Conservation (phyloP, 2,329 filamentous ascomycete genomes). For the Scedosporium apiospermum region DNA sequence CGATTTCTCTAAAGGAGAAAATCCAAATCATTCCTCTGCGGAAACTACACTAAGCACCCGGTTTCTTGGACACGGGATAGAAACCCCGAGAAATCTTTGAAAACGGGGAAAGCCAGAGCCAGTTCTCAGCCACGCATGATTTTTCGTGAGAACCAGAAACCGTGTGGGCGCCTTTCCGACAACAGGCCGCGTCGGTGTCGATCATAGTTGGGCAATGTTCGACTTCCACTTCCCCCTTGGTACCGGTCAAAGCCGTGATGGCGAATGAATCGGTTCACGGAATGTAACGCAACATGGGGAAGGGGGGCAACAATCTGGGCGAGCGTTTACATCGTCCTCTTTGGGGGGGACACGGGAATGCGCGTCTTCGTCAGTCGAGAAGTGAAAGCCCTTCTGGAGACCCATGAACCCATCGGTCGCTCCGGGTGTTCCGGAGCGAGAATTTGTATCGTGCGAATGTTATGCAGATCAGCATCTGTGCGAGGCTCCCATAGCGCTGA, state of each 20-base stretch:
- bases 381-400: background rate
- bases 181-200: background rate
- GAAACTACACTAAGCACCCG: background rate
- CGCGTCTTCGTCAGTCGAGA: too few species aligned
- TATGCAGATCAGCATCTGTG: background rate
- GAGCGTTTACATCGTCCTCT: background rate
- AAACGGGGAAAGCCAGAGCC: background rate
- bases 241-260: background rate
- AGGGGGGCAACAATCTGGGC: background rate
- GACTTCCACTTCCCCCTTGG: background rate
- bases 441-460: background rate
- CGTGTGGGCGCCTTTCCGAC: background rate
- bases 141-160: background rate
- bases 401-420: background rate
- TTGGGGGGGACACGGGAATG: too few species aligned
- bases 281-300: background rate
- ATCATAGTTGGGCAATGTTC: background rate
- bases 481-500: background rate
- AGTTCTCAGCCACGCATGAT: background rate
- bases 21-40: background rate
- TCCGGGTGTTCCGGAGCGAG: background rate
- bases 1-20: background rate
- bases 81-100: background rate
- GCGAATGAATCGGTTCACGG: background rate
- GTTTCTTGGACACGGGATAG: background rate